Evolutionary conservation across 495 filamentous ascomycete genomes (phyloP).

Genomic region (Cercophora scortea): DNA sequence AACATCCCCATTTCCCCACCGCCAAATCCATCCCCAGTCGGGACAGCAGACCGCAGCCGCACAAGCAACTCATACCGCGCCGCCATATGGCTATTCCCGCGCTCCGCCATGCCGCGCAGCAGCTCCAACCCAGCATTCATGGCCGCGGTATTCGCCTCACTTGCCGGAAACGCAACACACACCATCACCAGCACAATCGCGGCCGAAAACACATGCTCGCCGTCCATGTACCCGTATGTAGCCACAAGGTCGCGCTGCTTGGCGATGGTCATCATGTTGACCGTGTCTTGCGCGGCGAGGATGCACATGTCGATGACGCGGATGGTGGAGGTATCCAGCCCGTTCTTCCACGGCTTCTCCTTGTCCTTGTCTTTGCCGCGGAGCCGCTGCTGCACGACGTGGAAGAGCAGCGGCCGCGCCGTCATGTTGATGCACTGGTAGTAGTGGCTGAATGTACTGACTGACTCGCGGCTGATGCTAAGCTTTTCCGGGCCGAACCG

Average conservation of each 20-base stretch:
- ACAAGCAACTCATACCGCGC: constrained; percentile 34
- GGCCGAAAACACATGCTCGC: constrained; percentile 42
- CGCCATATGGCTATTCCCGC: constrained; percentile 37
- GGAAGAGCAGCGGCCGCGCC: constrained; percentile 39
- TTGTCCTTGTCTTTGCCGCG: constrained; percentile 9
- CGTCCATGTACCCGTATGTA: constrained; percentile 45
- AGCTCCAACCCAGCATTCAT: constrained; percentile 38
- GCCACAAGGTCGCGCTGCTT: constrained; percentile 39
- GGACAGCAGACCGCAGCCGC: constrained; percentile 9
- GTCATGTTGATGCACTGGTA: constrained; percentile 48
- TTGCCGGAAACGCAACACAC: constrained; percentile 38
- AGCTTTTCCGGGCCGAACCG: constrained; percentile 37
- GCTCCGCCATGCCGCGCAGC: constrained; percentile 38
- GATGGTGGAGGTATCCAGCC: constrained; percentile 32
- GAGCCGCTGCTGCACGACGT: constrained; percentile 40
- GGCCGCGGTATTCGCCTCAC: constrained; percentile 26
- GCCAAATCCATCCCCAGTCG: background rate
- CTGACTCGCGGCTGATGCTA: constrained; percentile 34
- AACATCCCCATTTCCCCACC: background rate
- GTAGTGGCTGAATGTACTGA: constrained; percentile 41
- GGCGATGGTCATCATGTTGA: constrained; percentile 38
- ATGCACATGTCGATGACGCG: constrained; percentile 43
- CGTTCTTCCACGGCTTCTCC: constrained; percentile 34
- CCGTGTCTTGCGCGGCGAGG: constrained; percentile 37
- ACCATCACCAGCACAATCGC: constrained; percentile 44